These are phyloP conservation scores for Curvularia lunata DNA, from an alignment of 2,329 filamentous ascomycete species.

Conservation along the genomic window DNA sequence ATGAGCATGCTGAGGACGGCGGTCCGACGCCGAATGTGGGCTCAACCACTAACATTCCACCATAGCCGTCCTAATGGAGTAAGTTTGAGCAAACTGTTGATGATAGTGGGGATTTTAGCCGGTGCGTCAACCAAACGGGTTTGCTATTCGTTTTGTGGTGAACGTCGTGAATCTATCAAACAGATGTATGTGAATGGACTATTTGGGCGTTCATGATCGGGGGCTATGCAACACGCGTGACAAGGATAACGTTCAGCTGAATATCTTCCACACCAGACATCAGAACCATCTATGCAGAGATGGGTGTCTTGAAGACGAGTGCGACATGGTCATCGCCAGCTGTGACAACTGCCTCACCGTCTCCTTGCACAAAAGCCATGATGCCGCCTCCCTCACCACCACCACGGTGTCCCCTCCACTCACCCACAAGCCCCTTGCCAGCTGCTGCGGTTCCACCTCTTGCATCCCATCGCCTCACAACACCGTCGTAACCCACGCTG, in stretches of 20 bases:
- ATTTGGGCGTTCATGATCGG: background rate
- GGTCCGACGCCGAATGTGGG: background rate
- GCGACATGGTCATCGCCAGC: slow-evolving; percentile 77
- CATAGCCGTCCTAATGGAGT: slow-evolving; percentile 4
- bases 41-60: background rate
- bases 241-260: background rate
- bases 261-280: background rate
- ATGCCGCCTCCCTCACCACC: slow-evolving; percentile 87
- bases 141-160: background rate
- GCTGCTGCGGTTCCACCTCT: slow-evolving; percentile 70
- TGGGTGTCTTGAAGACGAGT: slow-evolving; percentile 36
- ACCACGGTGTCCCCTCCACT: slow-evolving; percentile 90
- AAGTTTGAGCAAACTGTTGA: slow-evolving; percentile 4
- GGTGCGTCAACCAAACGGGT: slow-evolving; percentile 2
- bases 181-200: background rate
- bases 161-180: background rate
- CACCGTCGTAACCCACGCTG: slow-evolving; percentile 89
- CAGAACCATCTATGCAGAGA: slow-evolving; percentile 16
- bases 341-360: slow-evolving; percentile 79
- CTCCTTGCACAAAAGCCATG: slow-evolving; percentile 83
- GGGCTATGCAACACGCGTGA: background rate
- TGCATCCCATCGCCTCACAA: slow-evolving; percentile 86
- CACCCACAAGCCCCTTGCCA: slow-evolving; percentile 74
- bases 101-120: slow-evolving; percentile 5
- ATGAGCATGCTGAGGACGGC: background rate